Evolutionary conservation across 2,329 filamentous ascomycete species (phyloP), one percentile per base, ranked within the genome.

Genomic region (Xylariaceae sp.): DNA sequence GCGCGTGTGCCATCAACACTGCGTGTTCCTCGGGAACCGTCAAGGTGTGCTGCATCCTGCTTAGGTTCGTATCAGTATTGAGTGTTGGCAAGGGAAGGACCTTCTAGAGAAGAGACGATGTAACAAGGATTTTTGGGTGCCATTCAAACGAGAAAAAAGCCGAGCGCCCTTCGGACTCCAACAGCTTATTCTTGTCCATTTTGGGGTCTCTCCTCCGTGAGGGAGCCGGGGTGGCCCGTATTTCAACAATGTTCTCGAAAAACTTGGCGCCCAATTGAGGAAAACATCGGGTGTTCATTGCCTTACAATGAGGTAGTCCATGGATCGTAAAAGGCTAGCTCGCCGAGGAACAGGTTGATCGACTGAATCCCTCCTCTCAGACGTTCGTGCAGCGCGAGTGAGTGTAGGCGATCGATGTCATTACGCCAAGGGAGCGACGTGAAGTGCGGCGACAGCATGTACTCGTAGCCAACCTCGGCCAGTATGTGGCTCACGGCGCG

Each of bases 341-440:
- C 73, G 58, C 76, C 71, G 56, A 81, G 73, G 66, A 79, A 79
- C 66, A 81, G 74, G 59, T 74, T 76, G 61, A 80, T 67, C 17
- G 75, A 73, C 34, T 72, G 71, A 67, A 82, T 76, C 59, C 71
- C 73, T 49, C 67, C 67, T 54, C 75, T 73, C 37, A 80, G 74
- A 4, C 73, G 75, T 45, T 75, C 72, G 61, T 79, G 73, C 55
- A 69, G 67, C 13, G 79, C 76, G 58, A 82, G 78, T 53, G 69
- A 70, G 58, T 76, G 72, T 17, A 82, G 72, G 13, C 77, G 73
- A 50, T 72, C 69, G 48, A 78, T 73, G 63, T 81, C 79, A 65
- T 78, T 72, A 55, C 75, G 73, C 74, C 77, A 80, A 54, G 74
- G 74, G 51, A 79, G 68, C 15, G 74, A 73, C 23, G 69, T 72